Evolutionary conservation across 2,329 filamentous ascomycete species (phyloP).

Genomic region (Ceratocystis colombiana): DNA sequence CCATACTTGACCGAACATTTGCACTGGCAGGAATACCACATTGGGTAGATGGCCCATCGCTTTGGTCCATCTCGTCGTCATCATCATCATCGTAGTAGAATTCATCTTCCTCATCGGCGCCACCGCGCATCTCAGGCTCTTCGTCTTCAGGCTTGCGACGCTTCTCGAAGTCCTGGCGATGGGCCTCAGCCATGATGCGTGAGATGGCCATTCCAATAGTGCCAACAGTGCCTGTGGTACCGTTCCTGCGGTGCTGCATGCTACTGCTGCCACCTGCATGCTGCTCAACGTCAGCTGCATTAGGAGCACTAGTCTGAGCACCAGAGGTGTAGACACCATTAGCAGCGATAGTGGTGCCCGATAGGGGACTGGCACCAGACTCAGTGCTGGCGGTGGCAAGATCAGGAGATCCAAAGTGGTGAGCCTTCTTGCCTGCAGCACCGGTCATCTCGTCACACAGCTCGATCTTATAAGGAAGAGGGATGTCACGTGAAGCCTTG

Average conservation of each 20-base stretch:
- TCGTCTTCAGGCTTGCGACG: conserved; percentile 40
- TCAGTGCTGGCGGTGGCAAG: not conserved
- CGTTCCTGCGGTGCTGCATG: conserved; percentile 17
- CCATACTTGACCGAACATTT: conserved; percentile 8
- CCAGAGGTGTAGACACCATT: not conserved
- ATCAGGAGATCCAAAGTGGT: not conserved
- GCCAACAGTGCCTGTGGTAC: conserved; percentile 27
- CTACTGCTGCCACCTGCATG: conserved; percentile 28
- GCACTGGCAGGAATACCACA: not conserved
- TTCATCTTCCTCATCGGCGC: conserved; percentile 27
- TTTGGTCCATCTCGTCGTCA: conserved; percentile 29
- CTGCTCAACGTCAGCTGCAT: conserved; percentile 12
- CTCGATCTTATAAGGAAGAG: conserved; percentile 65
- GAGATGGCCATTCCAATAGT: conserved; percentile 36
- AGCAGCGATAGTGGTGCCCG: not conserved
- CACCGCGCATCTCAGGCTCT: conserved; percentile 26
- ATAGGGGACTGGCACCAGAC: not conserved
- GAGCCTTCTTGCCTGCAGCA: not conserved
- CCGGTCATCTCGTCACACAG: conserved; percentile 24
- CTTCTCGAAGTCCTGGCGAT: conserved; percentile 87
- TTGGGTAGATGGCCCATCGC: conserved; percentile 3
- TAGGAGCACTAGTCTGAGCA: not conserved
- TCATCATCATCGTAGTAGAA: conserved; percentile 29
- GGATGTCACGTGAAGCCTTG: conserved; percentile 79
- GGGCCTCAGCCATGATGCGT: conserved; percentile 68